Evolutionary conservation across 2,329 filamentous ascomycete genomes (phyloP).

Genomic region (Verticillium longisporum): DNA sequence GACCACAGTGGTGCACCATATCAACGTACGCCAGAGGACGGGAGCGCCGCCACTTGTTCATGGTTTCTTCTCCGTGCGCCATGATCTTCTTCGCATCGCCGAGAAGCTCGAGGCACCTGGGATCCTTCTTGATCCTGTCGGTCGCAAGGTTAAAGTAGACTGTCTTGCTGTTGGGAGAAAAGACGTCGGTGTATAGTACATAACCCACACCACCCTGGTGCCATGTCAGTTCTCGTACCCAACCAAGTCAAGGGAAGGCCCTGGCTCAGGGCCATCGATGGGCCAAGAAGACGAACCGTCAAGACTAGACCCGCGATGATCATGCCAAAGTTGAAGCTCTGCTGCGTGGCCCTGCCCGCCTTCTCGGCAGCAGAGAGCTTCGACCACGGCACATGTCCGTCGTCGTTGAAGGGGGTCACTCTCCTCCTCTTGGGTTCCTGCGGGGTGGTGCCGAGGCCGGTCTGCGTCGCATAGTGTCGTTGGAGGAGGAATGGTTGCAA

Average conservation of each 20-base stretch:
- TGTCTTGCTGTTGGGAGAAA: conserved; percentile 78
- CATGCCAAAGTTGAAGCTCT: conserved; percentile 80
- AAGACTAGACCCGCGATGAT: conserved; percentile 67
- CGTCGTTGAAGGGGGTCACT: conserved; percentile 81
- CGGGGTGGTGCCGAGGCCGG: conserved; percentile 28
- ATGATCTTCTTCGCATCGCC: conserved; percentile 69
- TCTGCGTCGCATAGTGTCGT: conserved; percentile 55
- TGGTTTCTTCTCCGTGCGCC: conserved; percentile 74
- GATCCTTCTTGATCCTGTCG: conserved; percentile 67
- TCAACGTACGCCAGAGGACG: conserved; percentile 50
- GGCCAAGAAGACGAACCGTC: conserved; percentile 49
- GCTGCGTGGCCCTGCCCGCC: conserved; percentile 76
- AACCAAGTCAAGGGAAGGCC: neutral
- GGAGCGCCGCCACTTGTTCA: conserved; percentile 71
- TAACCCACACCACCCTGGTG: conserved; percentile 67
- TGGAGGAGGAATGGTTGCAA: conserved; percentile 29
- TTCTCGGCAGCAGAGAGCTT: conserved; percentile 73
- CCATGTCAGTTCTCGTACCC: neutral
- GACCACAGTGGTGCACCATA: neutral
- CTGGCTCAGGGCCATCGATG: too few species aligned
- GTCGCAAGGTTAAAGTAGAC: conserved; percentile 84
- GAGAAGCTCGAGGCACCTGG: conserved; percentile 64
- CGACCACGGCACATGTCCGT: conserved; percentile 74
- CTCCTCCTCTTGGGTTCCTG: conserved; percentile 52
- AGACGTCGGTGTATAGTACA: conserved; percentile 74